Conservation (phyloP, 1,284 basidiomycete genomes). For the Cryptococcus maquisensis region DNA sequence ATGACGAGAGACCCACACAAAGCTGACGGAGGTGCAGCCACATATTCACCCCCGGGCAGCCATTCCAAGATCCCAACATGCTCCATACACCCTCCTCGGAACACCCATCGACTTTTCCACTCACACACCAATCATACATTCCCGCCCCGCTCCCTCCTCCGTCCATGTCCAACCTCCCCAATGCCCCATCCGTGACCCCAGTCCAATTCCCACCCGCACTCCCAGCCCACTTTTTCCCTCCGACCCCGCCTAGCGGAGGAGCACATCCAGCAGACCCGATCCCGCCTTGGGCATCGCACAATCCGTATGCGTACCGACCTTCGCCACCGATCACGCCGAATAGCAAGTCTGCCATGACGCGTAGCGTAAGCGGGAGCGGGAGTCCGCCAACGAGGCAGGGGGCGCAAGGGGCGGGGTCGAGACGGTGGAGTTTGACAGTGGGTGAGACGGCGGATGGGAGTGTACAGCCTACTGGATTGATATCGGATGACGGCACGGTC, state of each 20-base stretch:
- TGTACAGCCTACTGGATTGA: conserved; percentile 21
- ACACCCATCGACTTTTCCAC: too few species aligned
- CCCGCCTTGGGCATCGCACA: conserved; percentile 31
- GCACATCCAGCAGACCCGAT: conserved; percentile 13
- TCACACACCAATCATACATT: too few species aligned
- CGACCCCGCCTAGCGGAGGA: not conserved
- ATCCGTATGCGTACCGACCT: conserved; percentile 18
- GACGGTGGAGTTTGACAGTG: conserved; percentile 28
- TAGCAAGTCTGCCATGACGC: not conserved
- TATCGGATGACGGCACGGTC: conserved; percentile 31
- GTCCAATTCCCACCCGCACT: not conserved
- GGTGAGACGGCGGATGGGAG: conserved; percentile 20
- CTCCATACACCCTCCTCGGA: too few species aligned
- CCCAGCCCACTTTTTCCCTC: not conserved
- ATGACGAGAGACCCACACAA: conserved; percentile 1
- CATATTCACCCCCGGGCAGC: not conserved
- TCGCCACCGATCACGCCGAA: not conserved
- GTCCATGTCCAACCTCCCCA: not conserved
- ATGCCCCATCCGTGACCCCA: not conserved
- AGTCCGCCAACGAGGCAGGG: too few species aligned
- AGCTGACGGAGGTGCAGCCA: conserved; percentile 1
- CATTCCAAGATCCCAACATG: too few species aligned
- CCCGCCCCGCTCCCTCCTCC: too few species aligned
- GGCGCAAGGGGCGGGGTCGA: too few species aligned
- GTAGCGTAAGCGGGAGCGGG: not conserved